Evolutionary conservation across 1,139 yeast species (phyloP), one percentile per base, ranked within the genome.

Genomic region (Blastobotrys raffinosifermentans): DNA sequence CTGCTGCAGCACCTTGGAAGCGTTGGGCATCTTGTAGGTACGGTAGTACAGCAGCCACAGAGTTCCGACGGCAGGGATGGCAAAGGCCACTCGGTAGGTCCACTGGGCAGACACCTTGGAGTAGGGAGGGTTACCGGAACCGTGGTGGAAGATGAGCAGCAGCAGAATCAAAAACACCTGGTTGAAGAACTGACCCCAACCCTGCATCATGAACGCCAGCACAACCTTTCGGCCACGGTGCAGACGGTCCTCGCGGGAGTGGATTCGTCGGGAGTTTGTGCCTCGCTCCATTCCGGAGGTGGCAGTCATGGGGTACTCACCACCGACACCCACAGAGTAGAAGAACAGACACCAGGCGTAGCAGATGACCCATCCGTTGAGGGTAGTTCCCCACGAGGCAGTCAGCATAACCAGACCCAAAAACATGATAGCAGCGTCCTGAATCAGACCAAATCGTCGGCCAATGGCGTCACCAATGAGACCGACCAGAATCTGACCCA

Each of bases 241-340:
- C 29, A 61, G 51, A 44, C 64, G 60, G 39, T 61, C 66, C 25
- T 57, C 62, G 26, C 53, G 46, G 29, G 53, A 41, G 32, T 61
- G 55, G 19, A 47, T 38, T n/a, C 23, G 23, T 10, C 19, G 25
- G 18, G 51, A 47, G 41, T 54, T 49, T 26, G 53, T 55, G 15
- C 61, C 58, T 36, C 53, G 51, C 50, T 64, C 69, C 62, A 64
- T 63, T 40, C 66, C 65, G 31, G 61, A 52, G 34, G 66, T 61
- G 29, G 97, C 91, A 30, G 97, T 87, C 65, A 91, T 77, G 54
- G 98, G 98, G 67, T 91, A 91, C 68, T 91, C 98, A 73, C 97
- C 98, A 70, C 98, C 98, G 56, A 91, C 93, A 78, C 98, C 98
- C 54, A 91, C 72, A 80, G 83, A 61, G 55, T 55, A 62, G 55